Conservation (phyloP, 192 early-diverging fungal genomes). For the Chytriomyces sp. region DNA sequence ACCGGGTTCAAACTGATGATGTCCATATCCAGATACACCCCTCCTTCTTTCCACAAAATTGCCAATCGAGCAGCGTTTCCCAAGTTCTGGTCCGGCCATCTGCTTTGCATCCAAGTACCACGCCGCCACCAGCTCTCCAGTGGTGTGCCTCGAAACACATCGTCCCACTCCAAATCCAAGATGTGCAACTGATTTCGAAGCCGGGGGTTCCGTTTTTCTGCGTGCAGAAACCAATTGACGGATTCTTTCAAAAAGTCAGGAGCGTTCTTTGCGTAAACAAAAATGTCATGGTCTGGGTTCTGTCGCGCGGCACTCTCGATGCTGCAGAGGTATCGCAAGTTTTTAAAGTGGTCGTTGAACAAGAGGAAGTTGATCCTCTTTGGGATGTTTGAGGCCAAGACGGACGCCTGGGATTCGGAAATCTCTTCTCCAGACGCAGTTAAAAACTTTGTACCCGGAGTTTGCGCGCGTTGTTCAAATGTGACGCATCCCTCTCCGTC, state of each 20-base stretch:
- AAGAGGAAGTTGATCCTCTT: conserved; percentile 39
- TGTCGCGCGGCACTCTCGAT: conserved; percentile 40
- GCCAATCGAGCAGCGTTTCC: conserved; percentile 46
- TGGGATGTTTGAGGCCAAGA: conserved; percentile 7
- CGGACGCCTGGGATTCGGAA: neutral
- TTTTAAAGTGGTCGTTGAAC: conserved; percentile 35
- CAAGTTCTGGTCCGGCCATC: conserved; percentile 46
- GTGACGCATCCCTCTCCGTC: neutral
- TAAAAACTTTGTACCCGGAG: neutral
- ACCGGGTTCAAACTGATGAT: conserved; percentile 46
- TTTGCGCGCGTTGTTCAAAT: neutral
- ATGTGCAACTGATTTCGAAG: conserved; percentile 9
- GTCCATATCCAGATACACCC: conserved; percentile 48
- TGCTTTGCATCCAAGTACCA: conserved; percentile 19
- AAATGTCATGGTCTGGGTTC: conserved; percentile 38
- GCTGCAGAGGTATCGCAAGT: conserved; percentile 38
- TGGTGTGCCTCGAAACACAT: conserved; percentile 37
- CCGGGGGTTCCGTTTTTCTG: neutral
- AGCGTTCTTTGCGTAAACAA: conserved; percentile 33
- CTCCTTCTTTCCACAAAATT: conserved; percentile 37
- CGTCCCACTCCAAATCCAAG: conserved; percentile 16
- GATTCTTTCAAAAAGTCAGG: conserved; percentile 29
- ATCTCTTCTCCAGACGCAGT: neutral
- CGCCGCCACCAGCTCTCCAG: conserved; percentile 38
- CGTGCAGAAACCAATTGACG: conserved; percentile 15